phyloP scores from a whole-genome alignment of 176 grass and related monocot species.

The Oropetium thomaeum region DNA sequence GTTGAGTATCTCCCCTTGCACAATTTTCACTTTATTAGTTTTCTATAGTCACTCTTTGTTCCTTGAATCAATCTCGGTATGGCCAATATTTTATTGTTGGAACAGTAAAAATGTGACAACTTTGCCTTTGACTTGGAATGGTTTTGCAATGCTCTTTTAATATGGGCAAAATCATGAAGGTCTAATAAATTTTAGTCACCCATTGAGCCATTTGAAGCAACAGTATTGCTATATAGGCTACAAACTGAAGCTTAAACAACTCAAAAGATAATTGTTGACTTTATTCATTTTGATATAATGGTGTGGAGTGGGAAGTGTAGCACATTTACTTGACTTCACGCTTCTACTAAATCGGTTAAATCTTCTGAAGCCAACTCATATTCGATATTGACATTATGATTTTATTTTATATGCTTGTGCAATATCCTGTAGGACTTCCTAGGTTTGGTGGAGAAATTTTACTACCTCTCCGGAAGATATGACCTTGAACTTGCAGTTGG shows the following conservation, averaged over 20 bases:
- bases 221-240: not conserved
- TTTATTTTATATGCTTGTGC: slow-evolving; percentile 6
- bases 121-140: not conserved
- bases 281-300: not conserved
- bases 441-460: slow-evolving; percentile 88
- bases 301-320: not conserved
- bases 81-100: not conserved
- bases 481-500: slow-evolving; percentile 83
- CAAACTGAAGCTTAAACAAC: not conserved
- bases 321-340: not conserved
- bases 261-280: not conserved
- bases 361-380: not conserved
- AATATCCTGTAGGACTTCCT: slow-evolving; percentile 72
- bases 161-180: not conserved
- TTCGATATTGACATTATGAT: not conserved
- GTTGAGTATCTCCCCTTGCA: slow-evolving; percentile 37
- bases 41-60: not conserved
- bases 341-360: not conserved
- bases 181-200: not conserved
- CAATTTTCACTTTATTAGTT: slow-evolving; percentile 9
- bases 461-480: slow-evolving; percentile 95
- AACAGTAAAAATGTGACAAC: not conserved
- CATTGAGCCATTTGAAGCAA: not conserved
- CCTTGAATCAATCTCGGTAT: not conserved
- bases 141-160: not conserved